phyloP scores from a whole-genome alignment of 2,329 filamentous ascomycete genomes.

The Fusarium kyushuense region DNA sequence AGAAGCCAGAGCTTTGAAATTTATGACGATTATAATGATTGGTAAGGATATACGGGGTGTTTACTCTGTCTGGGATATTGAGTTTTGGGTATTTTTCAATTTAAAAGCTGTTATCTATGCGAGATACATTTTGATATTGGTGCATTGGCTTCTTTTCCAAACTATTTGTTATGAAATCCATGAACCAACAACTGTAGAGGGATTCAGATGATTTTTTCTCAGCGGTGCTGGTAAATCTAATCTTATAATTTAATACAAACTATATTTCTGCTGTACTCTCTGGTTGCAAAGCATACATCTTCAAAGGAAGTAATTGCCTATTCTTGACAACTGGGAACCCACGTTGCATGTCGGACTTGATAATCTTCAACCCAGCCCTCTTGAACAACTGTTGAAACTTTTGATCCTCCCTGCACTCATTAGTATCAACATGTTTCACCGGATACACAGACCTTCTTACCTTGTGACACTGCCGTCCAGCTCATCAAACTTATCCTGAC shows the following conservation, averaged over 20 bases:
- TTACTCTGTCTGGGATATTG: not conserved
- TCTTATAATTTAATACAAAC: too few relatives aligned
- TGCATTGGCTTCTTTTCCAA: not conserved
- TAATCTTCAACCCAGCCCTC: conserved; percentile 74
- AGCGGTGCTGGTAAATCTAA: not conserved
- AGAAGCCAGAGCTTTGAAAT: conserved; percentile 33
- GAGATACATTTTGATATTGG: not conserved
- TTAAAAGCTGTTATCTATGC: not conserved
- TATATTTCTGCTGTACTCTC: not conserved
- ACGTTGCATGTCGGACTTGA: conserved; percentile 77
- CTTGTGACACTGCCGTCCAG: conserved; percentile 82
- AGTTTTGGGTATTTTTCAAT: not conserved
- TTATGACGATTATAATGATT: conserved; percentile 2
- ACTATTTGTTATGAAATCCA: not conserved
- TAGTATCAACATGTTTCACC: not conserved
- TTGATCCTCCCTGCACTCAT: conserved; percentile 62
- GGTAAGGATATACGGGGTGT: not conserved
- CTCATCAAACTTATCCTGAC: conserved; percentile 78
- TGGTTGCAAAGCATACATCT: conserved; percentile 80
- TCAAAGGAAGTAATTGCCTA: conserved; percentile 73
- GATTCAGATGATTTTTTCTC: not conserved
- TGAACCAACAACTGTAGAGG: not conserved
- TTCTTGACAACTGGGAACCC: conserved; percentile 71
- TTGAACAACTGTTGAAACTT: conserved; percentile 79
- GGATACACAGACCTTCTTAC: conserved; percentile 49